phyloP scores from a whole-genome alignment of 23 red algal species.

The Agarophyton chilense region DNA sequence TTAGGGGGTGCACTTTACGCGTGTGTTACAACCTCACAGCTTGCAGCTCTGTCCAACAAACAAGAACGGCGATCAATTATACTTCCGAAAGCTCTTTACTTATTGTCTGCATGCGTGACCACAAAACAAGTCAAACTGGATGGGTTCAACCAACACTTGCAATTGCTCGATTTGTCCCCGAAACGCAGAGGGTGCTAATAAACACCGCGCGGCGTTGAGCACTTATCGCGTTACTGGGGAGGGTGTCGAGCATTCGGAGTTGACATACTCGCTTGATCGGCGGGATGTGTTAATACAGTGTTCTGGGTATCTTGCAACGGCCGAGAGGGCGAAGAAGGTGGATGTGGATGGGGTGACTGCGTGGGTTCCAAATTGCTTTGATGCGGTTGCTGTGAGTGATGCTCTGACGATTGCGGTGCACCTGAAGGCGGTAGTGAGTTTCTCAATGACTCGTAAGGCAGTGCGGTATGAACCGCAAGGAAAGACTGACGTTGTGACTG shows the following conservation, averaged over 20 bases:
- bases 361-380: neutral
- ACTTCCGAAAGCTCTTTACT: too few relatives aligned
- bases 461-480: neutral
- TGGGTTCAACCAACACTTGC: too few relatives aligned
- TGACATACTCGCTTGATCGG: slow-evolving; percentile 10
- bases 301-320: neutral
- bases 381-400: neutral
- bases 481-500: neutral
- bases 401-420: neutral
- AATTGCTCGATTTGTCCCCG: neutral
- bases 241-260: neutral
- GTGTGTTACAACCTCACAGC: too few relatives aligned
- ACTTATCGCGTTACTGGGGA: neutral
- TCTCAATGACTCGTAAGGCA: neutral
- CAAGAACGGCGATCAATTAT: too few relatives aligned
- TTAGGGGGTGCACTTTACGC: too few relatives aligned
- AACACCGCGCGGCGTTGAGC: neutral
- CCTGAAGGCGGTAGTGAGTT: neutral
- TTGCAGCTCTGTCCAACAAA: too few relatives aligned
- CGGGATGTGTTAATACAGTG: neutral
- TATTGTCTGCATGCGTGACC: too few relatives aligned
- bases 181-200: neutral
- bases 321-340: neutral
- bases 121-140: too few relatives aligned
- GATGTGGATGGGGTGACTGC: neutral